phyloP scores from a whole-genome alignment of 805 yeast genomes.

The Wickerhamiella shivajii region DNA sequence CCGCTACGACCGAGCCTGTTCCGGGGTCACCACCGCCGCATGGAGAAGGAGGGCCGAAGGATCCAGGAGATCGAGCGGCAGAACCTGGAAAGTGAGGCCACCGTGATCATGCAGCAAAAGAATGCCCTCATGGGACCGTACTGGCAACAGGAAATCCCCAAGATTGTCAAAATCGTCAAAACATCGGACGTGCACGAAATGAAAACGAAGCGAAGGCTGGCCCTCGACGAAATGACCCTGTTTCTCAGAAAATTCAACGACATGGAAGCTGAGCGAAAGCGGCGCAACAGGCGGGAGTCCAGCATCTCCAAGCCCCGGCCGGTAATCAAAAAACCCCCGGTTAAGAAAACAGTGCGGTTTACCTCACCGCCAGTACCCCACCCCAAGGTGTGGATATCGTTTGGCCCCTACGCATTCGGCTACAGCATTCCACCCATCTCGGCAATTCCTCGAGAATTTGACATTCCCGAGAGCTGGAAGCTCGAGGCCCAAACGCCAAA shows the following conservation, averaged over 20 bases:
- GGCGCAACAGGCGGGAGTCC: background rate
- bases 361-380: background rate
- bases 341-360: background rate
- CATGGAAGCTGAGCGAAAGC: constrained; percentile 14
- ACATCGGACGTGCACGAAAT: constrained; percentile 36
- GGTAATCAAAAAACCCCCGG: background rate
- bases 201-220: constrained; percentile 34
- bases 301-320: constrained; percentile 5
- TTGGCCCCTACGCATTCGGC: constrained; percentile 8
- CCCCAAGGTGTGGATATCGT: constrained; percentile 4
- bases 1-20: constrained; percentile 30
- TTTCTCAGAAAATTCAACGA: constrained; percentile 19
- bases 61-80: constrained; percentile 42
- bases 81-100: constrained; percentile 41
- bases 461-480: constrained; percentile 9
- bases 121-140: constrained; percentile 33
- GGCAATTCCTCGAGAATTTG: constrained; percentile 4
- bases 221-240: constrained; percentile 33
- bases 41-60: constrained; percentile 50
- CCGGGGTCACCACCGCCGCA: constrained; percentile 38
- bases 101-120: constrained; percentile 29
- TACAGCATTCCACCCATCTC: constrained; percentile 1
- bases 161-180: constrained; percentile 38
- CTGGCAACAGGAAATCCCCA: constrained; percentile 35
- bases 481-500: background rate